Conservation (phyloP, 441 rosid genomes). For the Adansonia madagascariensis region DNA sequence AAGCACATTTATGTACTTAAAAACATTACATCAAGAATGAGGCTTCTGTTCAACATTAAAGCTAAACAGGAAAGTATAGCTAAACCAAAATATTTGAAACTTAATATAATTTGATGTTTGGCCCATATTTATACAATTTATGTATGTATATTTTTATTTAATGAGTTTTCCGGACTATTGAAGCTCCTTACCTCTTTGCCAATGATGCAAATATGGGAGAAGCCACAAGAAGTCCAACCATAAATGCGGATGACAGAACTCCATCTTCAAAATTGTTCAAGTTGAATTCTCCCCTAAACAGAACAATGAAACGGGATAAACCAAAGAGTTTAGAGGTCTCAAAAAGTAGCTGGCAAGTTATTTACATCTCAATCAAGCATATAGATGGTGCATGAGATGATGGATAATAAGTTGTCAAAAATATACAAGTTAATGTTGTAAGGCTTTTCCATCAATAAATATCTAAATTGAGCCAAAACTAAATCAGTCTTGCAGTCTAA, state of each 20-base stretch:
- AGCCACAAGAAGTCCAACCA: slow-evolving; percentile 95
- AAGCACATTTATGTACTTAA: not conserved
- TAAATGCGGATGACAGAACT: slow-evolving; percentile 85
- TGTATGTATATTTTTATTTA: not conserved
- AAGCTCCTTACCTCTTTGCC: slow-evolving; percentile 70
- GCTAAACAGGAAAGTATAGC: not conserved
- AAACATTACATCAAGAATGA: slow-evolving; percentile 7
- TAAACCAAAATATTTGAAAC: not conserved
- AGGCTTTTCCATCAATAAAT: not conserved
- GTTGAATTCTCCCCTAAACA: slow-evolving; percentile 76
- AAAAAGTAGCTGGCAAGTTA: not conserved
- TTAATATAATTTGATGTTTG: not conserved
- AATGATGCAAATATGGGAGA: slow-evolving; percentile 92
- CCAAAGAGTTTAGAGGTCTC: not conserved
- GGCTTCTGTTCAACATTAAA: not conserved
- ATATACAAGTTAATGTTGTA: not conserved
- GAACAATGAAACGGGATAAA: not conserved
- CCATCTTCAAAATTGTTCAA: slow-evolving; percentile 93
- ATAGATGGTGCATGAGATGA: not conserved
- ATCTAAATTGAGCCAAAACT: not conserved
- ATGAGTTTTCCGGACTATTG: not conserved
- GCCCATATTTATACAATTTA: not conserved
- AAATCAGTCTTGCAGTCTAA: not conserved
- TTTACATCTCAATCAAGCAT: not conserved
- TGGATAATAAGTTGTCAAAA: not conserved